A percentile compares a stretch with the other conserved stretches of the same genome.
Evolutionary conservation across 2,329 filamentous ascomycete species (phyloP).

Genomic region (Aspergillus novofumigatus): DNA sequence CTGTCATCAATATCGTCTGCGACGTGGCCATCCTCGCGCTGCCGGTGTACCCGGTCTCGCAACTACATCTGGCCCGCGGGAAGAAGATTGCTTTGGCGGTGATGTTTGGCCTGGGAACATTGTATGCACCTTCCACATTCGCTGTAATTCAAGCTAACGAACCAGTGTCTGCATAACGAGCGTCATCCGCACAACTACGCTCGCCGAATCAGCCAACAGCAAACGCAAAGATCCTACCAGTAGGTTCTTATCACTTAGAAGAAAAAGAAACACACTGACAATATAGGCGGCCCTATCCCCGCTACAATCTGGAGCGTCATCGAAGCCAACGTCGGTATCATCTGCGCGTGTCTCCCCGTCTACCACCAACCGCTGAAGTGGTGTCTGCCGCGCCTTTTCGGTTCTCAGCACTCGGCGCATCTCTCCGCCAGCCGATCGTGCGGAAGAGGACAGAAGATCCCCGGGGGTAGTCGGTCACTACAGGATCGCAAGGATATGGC

Average conservation of each 20-base stretch:
- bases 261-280: slow-evolving; percentile 6
- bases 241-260: not conserved
- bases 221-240: slow-evolving; percentile 7
- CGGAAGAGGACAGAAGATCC: not conserved
- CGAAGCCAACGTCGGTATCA: slow-evolving; percentile 25
- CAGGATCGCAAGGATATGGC: not conserved
- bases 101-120: slow-evolving; percentile 21
- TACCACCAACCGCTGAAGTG: slow-evolving; percentile 27
- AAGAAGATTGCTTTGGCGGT: slow-evolving; percentile 17
- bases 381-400: slow-evolving; percentile 15
- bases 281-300: slow-evolving; percentile 23
- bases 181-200: slow-evolving; percentile 6
- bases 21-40: slow-evolving; percentile 21
- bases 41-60: slow-evolving; percentile 18
- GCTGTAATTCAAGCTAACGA: not conserved
- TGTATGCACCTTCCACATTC: slow-evolving; percentile 11
- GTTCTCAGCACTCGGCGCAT: not conserved
- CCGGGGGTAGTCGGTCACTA: not conserved
- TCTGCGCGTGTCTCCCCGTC: slow-evolving; percentile 35
- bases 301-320: slow-evolving; percentile 37
- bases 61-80: slow-evolving; percentile 14
- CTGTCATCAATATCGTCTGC: slow-evolving; percentile 22
- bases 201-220: slow-evolving; percentile 2
- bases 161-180: slow-evolving; percentile 7
- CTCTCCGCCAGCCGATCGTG: not conserved